Conservation (phyloP, 352 stramenopile genomes). For the Halophytophthora batemanensis region DNA sequence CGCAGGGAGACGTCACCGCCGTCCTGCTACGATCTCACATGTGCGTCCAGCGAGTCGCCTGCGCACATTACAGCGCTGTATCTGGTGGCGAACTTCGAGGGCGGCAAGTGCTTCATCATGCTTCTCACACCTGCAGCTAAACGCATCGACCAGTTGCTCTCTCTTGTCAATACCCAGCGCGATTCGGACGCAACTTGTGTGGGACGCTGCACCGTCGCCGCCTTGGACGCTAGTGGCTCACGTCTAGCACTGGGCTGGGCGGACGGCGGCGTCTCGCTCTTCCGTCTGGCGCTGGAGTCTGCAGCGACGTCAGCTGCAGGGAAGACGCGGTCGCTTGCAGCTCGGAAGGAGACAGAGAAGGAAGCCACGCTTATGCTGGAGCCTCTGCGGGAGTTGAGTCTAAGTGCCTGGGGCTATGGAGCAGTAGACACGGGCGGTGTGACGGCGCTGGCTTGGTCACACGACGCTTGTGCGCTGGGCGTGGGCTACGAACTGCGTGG, state of each 20-base stretch:
- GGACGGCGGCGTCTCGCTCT: slow-evolving; percentile 67
- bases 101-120: slow-evolving; percentile 83
- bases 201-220: slow-evolving; percentile 44
- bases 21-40: slow-evolving; percentile 57
- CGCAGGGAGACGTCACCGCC: slow-evolving; percentile 12
- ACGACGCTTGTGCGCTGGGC: slow-evolving; percentile 52
- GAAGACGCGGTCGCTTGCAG: neutral
- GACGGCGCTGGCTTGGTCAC: slow-evolving; percentile 61
- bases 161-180: slow-evolving; percentile 65
- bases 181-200: slow-evolving; percentile 23
- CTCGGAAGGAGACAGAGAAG: slow-evolving; percentile 2
- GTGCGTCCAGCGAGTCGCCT: slow-evolving; percentile 36
- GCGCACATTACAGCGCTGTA: slow-evolving; percentile 32
- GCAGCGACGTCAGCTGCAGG: slow-evolving; percentile 4
- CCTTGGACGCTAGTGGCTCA: slow-evolving; percentile 44
- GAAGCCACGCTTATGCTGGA: slow-evolving; percentile 37
- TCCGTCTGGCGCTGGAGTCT: slow-evolving; percentile 40
- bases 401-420: slow-evolving; percentile 63
- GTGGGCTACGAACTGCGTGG: slow-evolving; percentile 72
- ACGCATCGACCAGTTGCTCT: slow-evolving; percentile 69
- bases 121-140: slow-evolving; percentile 52
- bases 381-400: slow-evolving; percentile 57
- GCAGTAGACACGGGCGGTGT: slow-evolving; percentile 54
- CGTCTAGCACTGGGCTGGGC: slow-evolving; percentile 70
- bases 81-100: slow-evolving; percentile 69